These are phyloP conservation scores for grape (Vitis vinifera) DNA, from an alignment of 164 flowering plant genomes.

Conservation along the genomic window DNA sequence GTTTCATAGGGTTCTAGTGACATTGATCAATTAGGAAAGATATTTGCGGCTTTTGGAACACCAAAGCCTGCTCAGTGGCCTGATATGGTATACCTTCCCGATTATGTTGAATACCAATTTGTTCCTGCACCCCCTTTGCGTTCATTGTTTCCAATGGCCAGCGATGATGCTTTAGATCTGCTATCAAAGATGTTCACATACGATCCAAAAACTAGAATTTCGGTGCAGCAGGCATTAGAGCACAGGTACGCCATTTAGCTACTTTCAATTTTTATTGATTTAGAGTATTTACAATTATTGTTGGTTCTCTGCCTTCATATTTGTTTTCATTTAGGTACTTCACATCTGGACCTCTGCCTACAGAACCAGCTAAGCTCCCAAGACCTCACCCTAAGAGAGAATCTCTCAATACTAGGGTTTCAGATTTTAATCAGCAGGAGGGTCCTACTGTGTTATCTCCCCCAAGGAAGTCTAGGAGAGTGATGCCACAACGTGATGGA, in stretches of 20 bases:
- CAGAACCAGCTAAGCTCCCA: slow-evolving; percentile 80
- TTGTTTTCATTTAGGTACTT: slow-evolving; percentile 62
- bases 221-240: slow-evolving; percentile 87
- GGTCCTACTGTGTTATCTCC: slow-evolving; percentile 92
- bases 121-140: slow-evolving; percentile 78
- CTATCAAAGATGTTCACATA: slow-evolving; percentile 89
- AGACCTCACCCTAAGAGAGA: slow-evolving; percentile 85
- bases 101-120: slow-evolving; percentile 82
- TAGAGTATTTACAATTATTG: background rate
- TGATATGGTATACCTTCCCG: slow-evolving; percentile 89
- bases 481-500: slow-evolving; percentile 72
- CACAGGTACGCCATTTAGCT: slow-evolving; percentile 56
- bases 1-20: slow-evolving; percentile 78
- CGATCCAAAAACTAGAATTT: slow-evolving; percentile 81
- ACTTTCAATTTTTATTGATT: background rate
- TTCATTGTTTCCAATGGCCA: slow-evolving; percentile 80
- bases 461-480: slow-evolving; percentile 81
- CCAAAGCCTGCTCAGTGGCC: slow-evolving; percentile 93
- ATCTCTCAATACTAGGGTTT: slow-evolving; percentile 39
- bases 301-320: slow-evolving; percentile 10
- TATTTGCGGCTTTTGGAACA: slow-evolving; percentile 94
- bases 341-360: slow-evolving; percentile 82
- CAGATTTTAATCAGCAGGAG: slow-evolving; percentile 54
- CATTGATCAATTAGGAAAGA: slow-evolving; percentile 94
- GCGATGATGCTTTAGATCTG: slow-evolving; percentile 88